Evolutionary conservation across 306 rosid species (phyloP).

Genomic region (Sesbania bispinosa): DNA sequence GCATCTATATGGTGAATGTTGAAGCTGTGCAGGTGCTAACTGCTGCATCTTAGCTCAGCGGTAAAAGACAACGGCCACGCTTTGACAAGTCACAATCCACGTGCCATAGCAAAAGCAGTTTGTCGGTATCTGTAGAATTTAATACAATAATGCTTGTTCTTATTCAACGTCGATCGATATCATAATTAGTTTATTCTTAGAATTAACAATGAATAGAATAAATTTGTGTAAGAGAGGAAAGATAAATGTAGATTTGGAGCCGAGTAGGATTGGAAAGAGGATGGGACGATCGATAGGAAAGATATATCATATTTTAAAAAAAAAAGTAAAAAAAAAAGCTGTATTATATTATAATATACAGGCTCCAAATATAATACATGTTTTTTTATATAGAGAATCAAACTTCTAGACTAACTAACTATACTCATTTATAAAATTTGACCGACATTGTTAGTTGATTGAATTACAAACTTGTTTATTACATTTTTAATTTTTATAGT

Average conservation of each 20-base stretch:
- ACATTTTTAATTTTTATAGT: too few relatives aligned
- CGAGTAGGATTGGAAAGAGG: neutral
- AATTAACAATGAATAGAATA: neutral
- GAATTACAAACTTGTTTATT: neutral
- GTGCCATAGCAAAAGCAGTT: neutral
- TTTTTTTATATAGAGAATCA: too few relatives aligned
- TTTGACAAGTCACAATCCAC: constrained; percentile 3
- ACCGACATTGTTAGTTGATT: neutral
- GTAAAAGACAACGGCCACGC: neutral
- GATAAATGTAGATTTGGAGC: neutral
- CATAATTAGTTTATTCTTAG: neutral
- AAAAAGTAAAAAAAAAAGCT: neutral
- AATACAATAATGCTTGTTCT: too few relatives aligned
- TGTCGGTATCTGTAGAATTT: neutral
- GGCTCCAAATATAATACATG: too few relatives aligned
- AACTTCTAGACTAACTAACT: too few relatives aligned
- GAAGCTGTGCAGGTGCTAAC: neutral
- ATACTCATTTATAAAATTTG: neutral
- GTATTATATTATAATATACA: too few relatives aligned
- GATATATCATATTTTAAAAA: neutral
- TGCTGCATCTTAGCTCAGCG: neutral
- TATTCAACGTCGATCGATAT: neutral
- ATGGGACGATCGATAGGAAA: neutral
- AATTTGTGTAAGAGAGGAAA: neutral
- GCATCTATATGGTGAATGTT: too few relatives aligned